These are phyloP conservation scores for Aspergillus tanneri DNA, from an alignment of 2,329 filamentous ascomycete genomes.

Conservation along the genomic window DNA sequence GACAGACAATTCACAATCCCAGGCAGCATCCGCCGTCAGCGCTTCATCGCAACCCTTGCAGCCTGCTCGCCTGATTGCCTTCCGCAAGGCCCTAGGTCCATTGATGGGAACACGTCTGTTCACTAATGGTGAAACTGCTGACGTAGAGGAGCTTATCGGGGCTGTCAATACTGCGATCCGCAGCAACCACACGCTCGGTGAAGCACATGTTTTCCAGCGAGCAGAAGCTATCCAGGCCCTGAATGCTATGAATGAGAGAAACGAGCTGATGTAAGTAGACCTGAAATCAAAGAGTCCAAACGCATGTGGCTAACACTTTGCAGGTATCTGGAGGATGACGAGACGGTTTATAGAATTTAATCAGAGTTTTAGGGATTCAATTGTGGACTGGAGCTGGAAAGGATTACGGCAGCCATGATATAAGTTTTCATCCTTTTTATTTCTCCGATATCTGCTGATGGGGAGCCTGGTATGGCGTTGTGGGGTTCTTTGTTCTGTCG, in stretches of 20 bases:
- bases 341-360: conserved; percentile 70
- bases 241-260: conserved; percentile 74
- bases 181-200: conserved; percentile 43
- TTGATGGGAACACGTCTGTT: conserved; percentile 83
- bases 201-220: conserved; percentile 61
- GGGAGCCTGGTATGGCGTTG: conserved; percentile 10
- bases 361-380: conserved; percentile 8
- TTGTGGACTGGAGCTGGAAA: conserved; percentile 1
- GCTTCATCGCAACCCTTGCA: conserved; percentile 42
- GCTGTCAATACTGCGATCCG: conserved; percentile 75
- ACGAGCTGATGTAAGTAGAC: conserved; percentile 83
- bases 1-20: conserved; percentile 48
- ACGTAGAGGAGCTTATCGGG: conserved; percentile 69
- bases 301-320: conserved; percentile 10
- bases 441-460: conserved; percentile 10
- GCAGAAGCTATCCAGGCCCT: conserved; percentile 76
- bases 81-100: conserved; percentile 78
- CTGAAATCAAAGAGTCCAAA: background rate
- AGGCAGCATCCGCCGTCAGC: conserved; percentile 44
- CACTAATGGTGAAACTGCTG: conserved; percentile 72
- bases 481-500: conserved; percentile 1
- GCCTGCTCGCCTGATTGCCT: conserved; percentile 65
- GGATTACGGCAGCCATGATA: conserved; percentile 5
- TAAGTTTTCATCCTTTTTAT: background rate
- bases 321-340: conserved; percentile 52